Evolutionary conservation across 148 eudicot genomes (phyloP).

Genomic region (Rhododendron mucronatum): DNA sequence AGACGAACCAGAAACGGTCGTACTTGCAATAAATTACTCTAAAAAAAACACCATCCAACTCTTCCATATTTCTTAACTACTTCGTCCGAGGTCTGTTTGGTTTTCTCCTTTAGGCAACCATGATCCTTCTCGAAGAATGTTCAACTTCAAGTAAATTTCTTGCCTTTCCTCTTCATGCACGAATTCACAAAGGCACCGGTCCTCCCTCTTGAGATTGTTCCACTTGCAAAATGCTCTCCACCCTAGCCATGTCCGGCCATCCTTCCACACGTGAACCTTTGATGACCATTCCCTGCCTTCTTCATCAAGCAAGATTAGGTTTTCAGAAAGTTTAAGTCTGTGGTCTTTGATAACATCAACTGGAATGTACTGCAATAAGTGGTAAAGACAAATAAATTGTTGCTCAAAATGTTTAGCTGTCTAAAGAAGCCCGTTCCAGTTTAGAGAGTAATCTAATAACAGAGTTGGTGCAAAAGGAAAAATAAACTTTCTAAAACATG

Average conservation of each 20-base stretch:
- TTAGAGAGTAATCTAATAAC: neutral
- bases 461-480: neutral
- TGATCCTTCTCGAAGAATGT: neutral
- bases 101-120: neutral
- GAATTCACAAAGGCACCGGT: slow-evolving; percentile 28
- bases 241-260: slow-evolving; percentile 21
- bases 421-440: neutral
- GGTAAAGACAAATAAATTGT: neutral
- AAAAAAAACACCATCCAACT: too few species aligned
- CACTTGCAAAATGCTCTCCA: slow-evolving; percentile 17
- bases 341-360: slow-evolving; percentile 4
- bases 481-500: neutral
- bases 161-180: neutral
- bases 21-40: too few species aligned
- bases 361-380: slow-evolving; percentile 14
- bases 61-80: neutral
- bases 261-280: slow-evolving; percentile 7
- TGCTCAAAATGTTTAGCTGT: neutral
- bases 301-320: slow-evolving; percentile 7
- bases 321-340: neutral
- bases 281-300: slow-evolving; percentile 8
- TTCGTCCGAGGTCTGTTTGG: neutral
- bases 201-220: slow-evolving; percentile 5
- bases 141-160: neutral
- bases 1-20: too few species aligned